Evolutionary conservation across 108 stramenopile genomes (phyloP).

Genomic region (Ochromonas danica): DNA sequence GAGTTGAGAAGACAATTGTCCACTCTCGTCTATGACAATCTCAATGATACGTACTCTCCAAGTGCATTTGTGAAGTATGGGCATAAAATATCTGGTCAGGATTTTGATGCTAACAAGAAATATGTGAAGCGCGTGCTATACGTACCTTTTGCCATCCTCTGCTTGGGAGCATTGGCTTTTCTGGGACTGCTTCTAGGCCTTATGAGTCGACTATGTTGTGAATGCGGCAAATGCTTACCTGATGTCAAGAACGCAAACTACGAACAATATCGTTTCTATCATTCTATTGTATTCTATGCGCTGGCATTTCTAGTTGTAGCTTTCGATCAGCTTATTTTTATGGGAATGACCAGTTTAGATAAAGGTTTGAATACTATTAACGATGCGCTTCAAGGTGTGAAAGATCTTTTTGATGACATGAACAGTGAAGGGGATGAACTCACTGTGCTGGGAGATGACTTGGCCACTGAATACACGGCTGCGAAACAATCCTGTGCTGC

Average conservation of each 20-base stretch:
- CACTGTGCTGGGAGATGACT: background rate
- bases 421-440: background rate
- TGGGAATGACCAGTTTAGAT: background rate
- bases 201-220: background rate
- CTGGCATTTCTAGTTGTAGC: background rate
- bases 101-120: background rate
- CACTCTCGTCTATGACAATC: constrained; percentile 1
- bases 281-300: background rate
- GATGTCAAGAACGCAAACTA: background rate
- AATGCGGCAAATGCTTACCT: background rate
- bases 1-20: background rate
- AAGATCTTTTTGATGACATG: background rate
- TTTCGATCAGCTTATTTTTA: background rate
- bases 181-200: background rate
- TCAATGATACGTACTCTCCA: background rate
- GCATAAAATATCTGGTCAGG: background rate
- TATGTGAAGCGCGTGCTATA: background rate
- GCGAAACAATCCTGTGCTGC: background rate
- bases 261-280: background rate
- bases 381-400: background rate
- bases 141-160: background rate
- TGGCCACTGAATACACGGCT: background rate
- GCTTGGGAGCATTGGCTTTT: background rate
- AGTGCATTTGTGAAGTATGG: background rate
- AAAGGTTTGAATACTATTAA: background rate